Percentiles rank a stretch among this genome's conserved stretches.
Conservation (phyloP, 2,329 filamentous ascomycete species). For the Phaeophleospora eucalypticola region DNA sequence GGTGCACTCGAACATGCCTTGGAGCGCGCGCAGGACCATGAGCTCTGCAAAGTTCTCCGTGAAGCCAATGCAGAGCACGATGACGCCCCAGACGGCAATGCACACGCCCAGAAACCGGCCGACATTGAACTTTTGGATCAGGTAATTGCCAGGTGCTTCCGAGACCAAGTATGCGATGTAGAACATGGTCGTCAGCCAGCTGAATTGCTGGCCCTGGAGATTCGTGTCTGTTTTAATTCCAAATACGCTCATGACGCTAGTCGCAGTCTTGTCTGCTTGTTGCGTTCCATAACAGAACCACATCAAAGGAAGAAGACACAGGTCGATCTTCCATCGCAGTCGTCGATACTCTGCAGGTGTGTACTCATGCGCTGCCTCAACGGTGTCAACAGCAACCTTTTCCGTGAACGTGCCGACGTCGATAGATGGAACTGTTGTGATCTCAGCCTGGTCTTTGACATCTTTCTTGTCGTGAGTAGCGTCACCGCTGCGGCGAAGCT, state of each 20-base stretch:
- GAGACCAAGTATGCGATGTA: slow-evolving; percentile 9
- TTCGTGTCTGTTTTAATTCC: slow-evolving; percentile 7
- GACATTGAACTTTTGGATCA: slow-evolving; percentile 12
- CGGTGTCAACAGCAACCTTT: slow-evolving; percentile 10
- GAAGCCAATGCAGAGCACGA: slow-evolving; percentile 15
- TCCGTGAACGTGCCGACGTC: slow-evolving; percentile 3
- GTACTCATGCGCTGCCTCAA: slow-evolving; percentile 8
- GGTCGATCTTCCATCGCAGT: slow-evolving; percentile 36
- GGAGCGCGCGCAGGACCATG: slow-evolving; percentile 11
- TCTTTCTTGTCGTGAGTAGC: too few relatives aligned
- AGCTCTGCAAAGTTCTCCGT: slow-evolving; percentile 10
- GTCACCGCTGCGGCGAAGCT: too few relatives aligned
- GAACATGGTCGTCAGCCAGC: slow-evolving; percentile 13
- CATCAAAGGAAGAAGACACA: slow-evolving; percentile 44
- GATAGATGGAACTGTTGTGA: slow-evolving; percentile 2
- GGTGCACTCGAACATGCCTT: slow-evolving; percentile 12
- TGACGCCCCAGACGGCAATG: slow-evolving; percentile 10
- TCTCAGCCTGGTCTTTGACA: too few relatives aligned
- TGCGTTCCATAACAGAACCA: slow-evolving; percentile 47
- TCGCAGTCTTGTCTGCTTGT: slow-evolving; percentile 41
- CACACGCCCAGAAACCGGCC: slow-evolving; percentile 11
- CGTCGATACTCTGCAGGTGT: slow-evolving; percentile 4
- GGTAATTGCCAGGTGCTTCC: slow-evolving; percentile 13
- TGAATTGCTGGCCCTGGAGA: slow-evolving; percentile 12
- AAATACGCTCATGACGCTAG: slow-evolving; percentile 10